Conservation (phyloP, 1,139 yeast species). For the Yamadazyma blattariae region DNA sequence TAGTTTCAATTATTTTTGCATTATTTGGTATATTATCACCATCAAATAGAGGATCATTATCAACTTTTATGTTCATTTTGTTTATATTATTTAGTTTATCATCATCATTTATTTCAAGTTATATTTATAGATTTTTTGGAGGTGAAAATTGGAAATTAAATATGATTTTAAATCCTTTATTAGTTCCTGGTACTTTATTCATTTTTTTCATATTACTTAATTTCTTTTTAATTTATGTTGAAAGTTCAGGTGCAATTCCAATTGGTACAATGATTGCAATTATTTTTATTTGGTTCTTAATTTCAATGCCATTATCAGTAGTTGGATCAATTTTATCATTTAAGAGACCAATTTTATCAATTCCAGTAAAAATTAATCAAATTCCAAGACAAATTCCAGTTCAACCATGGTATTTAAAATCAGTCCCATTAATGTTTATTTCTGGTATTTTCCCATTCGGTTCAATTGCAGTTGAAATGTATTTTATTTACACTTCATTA, state of each 20-base stretch:
- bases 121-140: conserved; percentile 82
- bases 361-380: conserved; percentile 88
- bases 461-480: conserved; percentile 90
- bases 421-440: conserved; percentile 64
- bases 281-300: conserved; percentile 76
- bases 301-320: conserved; percentile 82
- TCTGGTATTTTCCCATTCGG: conserved; percentile 96
- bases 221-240: conserved; percentile 72
- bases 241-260: conserved; percentile 95
- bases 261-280: conserved; percentile 84
- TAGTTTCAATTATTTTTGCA: conserved; percentile 77
- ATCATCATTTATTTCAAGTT: conserved; percentile 85
- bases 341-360: conserved; percentile 54
- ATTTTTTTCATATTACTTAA: conserved; percentile 65
- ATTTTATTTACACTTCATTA: conserved; percentile 79
- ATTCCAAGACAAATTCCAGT: conserved; percentile 94
- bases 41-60: conserved; percentile 88
- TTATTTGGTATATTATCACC: conserved; percentile 89
- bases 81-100: conserved; percentile 76
- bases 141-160: conserved; percentile 92
- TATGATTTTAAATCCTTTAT: conserved; percentile 73
- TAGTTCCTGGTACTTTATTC: conserved; percentile 81
- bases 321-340: conserved; percentile 77
- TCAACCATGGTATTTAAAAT: conserved; percentile 81
- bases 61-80: conserved; percentile 83